Conservation (phyloP, 2,329 filamentous ascomycete species). For the Basipetospora chlamydospora region DNA sequence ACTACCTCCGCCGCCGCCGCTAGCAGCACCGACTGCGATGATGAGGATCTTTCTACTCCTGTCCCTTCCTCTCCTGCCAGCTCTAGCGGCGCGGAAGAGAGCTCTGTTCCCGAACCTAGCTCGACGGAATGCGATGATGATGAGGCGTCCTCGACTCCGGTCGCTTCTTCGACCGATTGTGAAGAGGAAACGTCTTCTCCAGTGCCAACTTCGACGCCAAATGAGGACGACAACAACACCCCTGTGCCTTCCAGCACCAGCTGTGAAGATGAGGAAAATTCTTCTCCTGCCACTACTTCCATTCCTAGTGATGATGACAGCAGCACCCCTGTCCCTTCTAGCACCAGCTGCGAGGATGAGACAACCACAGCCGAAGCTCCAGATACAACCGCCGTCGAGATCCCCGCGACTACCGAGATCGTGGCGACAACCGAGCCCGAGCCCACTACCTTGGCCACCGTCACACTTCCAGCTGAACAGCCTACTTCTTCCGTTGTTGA, state of each 20-base stretch:
- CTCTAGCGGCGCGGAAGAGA: background rate
- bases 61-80: background rate
- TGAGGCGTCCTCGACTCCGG: no score
- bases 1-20: background rate
- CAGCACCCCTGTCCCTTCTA: background rate
- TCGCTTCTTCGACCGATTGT: no score
- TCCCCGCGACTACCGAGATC: no score
- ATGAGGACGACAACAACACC: no score
- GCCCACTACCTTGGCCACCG: background rate
- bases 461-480: background rate
- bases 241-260: no score
- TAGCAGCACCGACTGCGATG: background rate
- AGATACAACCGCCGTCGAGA: constrained; percentile 27
- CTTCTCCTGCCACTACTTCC: no score
- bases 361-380: constrained; percentile 44
- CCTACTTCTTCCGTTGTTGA: background rate
- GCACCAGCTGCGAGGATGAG: background rate
- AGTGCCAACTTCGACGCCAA: no score
- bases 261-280: background rate
- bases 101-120: background rate
- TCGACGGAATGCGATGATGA: no score
- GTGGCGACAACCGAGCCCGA: background rate
- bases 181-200: no score
- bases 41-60: background rate
- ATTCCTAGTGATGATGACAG: background rate